These are phyloP conservation scores for Ajuga chamaepitys DNA, from an alignment of 257 asterid genomes.

Conservation along the genomic window DNA sequence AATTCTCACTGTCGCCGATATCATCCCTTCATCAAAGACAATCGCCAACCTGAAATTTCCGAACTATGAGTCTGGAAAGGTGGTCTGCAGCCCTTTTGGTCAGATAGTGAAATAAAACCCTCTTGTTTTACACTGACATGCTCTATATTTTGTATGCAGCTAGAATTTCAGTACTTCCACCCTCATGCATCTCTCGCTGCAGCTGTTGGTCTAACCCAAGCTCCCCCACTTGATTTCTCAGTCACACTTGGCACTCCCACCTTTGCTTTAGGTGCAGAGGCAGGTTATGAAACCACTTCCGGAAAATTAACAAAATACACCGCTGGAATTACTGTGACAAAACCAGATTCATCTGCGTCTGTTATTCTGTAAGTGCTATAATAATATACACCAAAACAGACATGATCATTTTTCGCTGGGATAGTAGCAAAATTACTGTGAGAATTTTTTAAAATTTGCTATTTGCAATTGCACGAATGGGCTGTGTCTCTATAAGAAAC, in stretches of 20 bases:
- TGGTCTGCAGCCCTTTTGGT: slow-evolving; percentile 1
- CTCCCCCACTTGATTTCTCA: slow-evolving; percentile 55
- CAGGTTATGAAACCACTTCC: slow-evolving; percentile 55
- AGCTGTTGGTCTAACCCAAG: slow-evolving; percentile 51
- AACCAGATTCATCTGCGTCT: slow-evolving; percentile 74
- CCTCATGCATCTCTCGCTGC: slow-evolving; percentile 66
- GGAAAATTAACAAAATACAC: slow-evolving; percentile 58
- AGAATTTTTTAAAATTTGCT: no score
- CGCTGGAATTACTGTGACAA: slow-evolving; percentile 66
- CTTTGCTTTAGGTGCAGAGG: slow-evolving; percentile 81
- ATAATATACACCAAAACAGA: no score
- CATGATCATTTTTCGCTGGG: no score
- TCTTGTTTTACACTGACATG: slow-evolving; percentile 2
- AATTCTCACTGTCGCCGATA: slow-evolving; percentile 39
- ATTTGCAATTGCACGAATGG: no score
- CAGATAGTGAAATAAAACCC: no score
- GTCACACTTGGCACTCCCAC: slow-evolving; percentile 72
- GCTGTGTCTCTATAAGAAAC: no score
- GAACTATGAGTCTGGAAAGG: slow-evolving; percentile 79
- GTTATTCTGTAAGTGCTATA: slow-evolving; percentile 55
- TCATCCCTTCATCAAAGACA: slow-evolving; percentile 70
- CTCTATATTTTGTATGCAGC: slow-evolving; percentile 29
- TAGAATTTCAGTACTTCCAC: slow-evolving; percentile 63
- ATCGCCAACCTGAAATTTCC: slow-evolving; percentile 64
- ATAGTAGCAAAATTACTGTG: no score